These are phyloP conservation scores for Cordyceps fumosorosea DNA, from an alignment of 2,329 filamentous ascomycete genomes.

Conservation along the genomic window DNA sequence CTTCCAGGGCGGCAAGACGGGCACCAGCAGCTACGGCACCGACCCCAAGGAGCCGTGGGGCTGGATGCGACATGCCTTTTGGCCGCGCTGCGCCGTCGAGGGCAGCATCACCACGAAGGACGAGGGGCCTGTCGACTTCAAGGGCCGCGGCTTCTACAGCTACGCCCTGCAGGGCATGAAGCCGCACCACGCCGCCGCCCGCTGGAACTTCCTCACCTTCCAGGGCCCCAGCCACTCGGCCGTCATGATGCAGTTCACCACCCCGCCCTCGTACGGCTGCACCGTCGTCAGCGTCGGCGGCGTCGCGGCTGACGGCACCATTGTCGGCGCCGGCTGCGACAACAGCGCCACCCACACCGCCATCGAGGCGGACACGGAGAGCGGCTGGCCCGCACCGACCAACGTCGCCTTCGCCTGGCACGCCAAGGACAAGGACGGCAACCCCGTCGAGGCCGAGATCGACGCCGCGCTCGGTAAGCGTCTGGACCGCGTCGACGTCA, in stretches of 20 bases:
- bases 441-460: conserved; percentile 62
- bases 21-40: conserved; percentile 78
- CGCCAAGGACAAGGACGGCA: conserved; percentile 70
- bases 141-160: conserved; percentile 70
- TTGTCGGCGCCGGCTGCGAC: conserved; percentile 63
- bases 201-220: conserved; percentile 92
- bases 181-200: conserved; percentile 87
- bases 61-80: conserved; percentile 85
- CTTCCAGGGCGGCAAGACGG: conserved; percentile 78
- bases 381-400: conserved; percentile 83
- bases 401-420: conserved; percentile 70
- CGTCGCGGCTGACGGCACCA: conserved; percentile 72
- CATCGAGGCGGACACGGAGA: conserved; percentile 65
- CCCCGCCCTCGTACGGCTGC: conserved; percentile 83
- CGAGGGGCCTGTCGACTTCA: conserved; percentile 74
- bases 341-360: conserved; percentile 64
- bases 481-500: conserved; percentile 78
- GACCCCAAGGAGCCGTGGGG: conserved; percentile 86
- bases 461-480: conserved; percentile 62
- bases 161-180: conserved; percentile 97
- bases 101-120: conserved; percentile 73
- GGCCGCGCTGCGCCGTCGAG: conserved; percentile 78
- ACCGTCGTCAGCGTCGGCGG: conserved; percentile 79
- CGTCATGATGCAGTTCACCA: conserved; percentile 92
- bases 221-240: conserved; percentile 83